These are phyloP conservation scores for Emericellopsis terricola DNA, from an alignment of 495 filamentous ascomycete species.

Conservation along the genomic window DNA sequence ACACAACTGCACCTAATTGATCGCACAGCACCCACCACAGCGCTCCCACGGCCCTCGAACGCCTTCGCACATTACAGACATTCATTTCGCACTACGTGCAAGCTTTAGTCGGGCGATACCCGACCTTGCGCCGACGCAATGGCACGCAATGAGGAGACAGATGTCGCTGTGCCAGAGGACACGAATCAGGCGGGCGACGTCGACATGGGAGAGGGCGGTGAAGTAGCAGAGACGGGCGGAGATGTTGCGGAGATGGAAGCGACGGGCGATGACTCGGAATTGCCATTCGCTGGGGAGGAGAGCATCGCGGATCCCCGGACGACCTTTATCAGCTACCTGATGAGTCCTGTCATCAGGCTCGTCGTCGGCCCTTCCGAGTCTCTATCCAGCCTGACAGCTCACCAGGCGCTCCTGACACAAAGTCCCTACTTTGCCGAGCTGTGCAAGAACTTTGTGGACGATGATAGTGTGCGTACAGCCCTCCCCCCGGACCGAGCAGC, in stretches of 20 bases:
- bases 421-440: slow-evolving; percentile 57
- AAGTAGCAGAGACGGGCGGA: background rate
- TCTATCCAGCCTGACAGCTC: slow-evolving; percentile 50
- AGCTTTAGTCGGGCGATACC: too few relatives aligned
- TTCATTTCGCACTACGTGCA: too few relatives aligned
- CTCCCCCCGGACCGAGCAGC: background rate
- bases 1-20: too few relatives aligned
- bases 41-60: too few relatives aligned
- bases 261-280: background rate
- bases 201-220: slow-evolving; percentile 1
- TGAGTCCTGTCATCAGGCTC: slow-evolving; percentile 63
- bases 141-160: too few relatives aligned
- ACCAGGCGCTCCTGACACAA: slow-evolving; percentile 55
- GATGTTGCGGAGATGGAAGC: background rate
- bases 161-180: background rate
- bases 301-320: slow-evolving; percentile 13
- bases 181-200: background rate
- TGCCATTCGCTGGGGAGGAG: background rate
- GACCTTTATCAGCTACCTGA: slow-evolving; percentile 41
- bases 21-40: too few relatives aligned
- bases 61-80: too few relatives aligned
- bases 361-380: slow-evolving; percentile 45
- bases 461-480: slow-evolving; percentile 21
- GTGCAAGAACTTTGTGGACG: slow-evolving; percentile 36
- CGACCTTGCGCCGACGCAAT: too few relatives aligned